Conservation (phyloP, 108 stramenopile genomes). For the Nitzschia sp. region DNA sequence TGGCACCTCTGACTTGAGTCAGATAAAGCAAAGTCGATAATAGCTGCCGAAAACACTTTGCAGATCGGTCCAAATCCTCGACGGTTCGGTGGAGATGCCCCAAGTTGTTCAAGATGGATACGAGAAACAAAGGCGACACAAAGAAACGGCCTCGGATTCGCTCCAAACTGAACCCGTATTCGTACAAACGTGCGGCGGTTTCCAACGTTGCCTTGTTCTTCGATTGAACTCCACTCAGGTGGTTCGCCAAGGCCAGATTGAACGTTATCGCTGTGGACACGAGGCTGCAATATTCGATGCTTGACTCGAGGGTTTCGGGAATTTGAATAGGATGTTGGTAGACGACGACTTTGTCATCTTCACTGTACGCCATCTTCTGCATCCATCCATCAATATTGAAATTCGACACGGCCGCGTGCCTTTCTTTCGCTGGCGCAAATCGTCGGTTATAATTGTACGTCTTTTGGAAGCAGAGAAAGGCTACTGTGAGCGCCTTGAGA, state of each 20-base stretch:
- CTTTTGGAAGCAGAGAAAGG: not conserved
- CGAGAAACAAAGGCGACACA: not conserved
- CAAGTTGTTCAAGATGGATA: conserved; percentile 6
- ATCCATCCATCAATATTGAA: conserved; percentile 8
- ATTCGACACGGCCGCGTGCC: not conserved
- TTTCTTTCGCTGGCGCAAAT: not conserved
- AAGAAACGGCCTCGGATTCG: not conserved
- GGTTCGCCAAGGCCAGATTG: conserved; percentile 3
- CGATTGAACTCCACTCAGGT: not conserved
- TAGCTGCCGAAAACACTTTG: conserved; percentile 9
- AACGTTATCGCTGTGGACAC: conserved; percentile 7
- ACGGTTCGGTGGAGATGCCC: not conserved
- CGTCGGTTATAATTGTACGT: not conserved
- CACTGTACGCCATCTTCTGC: not conserved
- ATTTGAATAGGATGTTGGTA: not conserved
- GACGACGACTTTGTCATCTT: not conserved
- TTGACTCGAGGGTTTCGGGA: not conserved
- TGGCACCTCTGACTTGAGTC: not conserved
- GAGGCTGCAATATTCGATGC: not conserved
- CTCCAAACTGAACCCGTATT: conserved; percentile 1
- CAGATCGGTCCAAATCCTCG: not conserved
- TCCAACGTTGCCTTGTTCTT: not conserved
- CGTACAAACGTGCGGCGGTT: conserved; percentile 6
- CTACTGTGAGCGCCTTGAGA: not conserved
- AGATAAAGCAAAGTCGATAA: not conserved